Conservation (phyloP, 2,329 filamentous ascomycete genomes). For the Ilyonectria robusta region DNA sequence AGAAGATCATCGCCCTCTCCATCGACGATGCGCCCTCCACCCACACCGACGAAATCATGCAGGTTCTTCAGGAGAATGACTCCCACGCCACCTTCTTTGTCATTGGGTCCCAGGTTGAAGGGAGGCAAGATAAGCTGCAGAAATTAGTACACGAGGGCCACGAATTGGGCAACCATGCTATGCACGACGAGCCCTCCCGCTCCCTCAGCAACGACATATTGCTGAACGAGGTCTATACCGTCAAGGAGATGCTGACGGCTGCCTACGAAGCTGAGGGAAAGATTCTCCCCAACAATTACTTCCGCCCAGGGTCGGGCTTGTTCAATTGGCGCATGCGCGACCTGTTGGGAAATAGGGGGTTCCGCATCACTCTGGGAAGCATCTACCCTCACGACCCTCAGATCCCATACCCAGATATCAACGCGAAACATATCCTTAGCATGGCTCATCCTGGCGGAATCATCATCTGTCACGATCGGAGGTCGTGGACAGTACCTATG, state of each 20-base stretch:
- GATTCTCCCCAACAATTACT: conserved; percentile 73
- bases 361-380: conserved; percentile 82
- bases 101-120: conserved; percentile 82
- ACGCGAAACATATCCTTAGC: conserved; percentile 84
- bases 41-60: conserved; percentile 79
- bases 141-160: conserved; percentile 73
- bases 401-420: conserved; percentile 77
- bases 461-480: conserved; percentile 88
- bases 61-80: conserved; percentile 74
- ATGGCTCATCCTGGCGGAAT: conserved; percentile 84
- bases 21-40: conserved; percentile 88
- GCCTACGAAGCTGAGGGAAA: conserved; percentile 67
- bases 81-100: conserved; percentile 90
- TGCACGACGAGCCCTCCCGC: conserved; percentile 85
- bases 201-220: conserved; percentile 73
- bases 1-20: conserved; percentile 83
- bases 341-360: conserved; percentile 72
- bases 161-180: conserved; percentile 89
- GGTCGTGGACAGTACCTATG: conserved; percentile 89
- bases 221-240: conserved; percentile 72
- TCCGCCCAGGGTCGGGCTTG: conserved; percentile 87
- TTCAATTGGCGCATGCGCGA: conserved; percentile 80
- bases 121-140: conserved; percentile 67
- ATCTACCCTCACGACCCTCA: conserved; percentile 96
- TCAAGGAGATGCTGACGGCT: conserved; percentile 71